Evolutionary conservation across 1,284 basidiomycete species (phyloP).

Genomic region (Polyporus tsugae): DNA sequence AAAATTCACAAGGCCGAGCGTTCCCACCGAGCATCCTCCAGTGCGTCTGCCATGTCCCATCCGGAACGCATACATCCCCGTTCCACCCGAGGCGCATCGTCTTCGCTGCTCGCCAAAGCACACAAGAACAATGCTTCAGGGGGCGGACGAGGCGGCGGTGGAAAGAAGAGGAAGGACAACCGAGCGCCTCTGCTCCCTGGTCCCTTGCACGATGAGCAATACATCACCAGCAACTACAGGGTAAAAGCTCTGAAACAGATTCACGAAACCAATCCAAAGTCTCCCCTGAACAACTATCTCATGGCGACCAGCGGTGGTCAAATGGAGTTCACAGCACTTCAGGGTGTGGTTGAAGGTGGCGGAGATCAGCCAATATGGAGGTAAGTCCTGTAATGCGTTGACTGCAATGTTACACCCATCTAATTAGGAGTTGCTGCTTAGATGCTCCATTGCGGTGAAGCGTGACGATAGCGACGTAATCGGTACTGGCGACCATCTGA

Average conservation of each 20-base stretch:
- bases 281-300: slow-evolving; percentile 50
- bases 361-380: slow-evolving; percentile 31
- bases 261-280: slow-evolving; percentile 53
- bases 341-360: slow-evolving; percentile 26
- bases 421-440: slow-evolving; percentile 1
- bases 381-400: slow-evolving; percentile 13
- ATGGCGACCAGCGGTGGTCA: slow-evolving; percentile 18
- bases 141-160: slow-evolving; percentile 24
- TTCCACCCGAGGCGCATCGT: slow-evolving; percentile 27
- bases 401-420: neutral
- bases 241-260: slow-evolving; percentile 42
- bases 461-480: slow-evolving; percentile 50
- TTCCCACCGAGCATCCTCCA: slow-evolving; percentile 2
- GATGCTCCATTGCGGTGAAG: slow-evolving; percentile 22
- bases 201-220: slow-evolving; percentile 41
- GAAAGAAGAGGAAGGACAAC: slow-evolving; percentile 27
- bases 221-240: slow-evolving; percentile 40
- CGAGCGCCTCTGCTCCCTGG: slow-evolving; percentile 31
- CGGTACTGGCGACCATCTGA: slow-evolving; percentile 70
- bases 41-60: slow-evolving; percentile 28
- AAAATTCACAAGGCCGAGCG: slow-evolving; percentile 37
- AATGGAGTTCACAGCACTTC: slow-evolving; percentile 22
- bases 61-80: slow-evolving; percentile 26
- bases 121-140: slow-evolving; percentile 32
- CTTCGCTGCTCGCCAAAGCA: slow-evolving; percentile 32